Evolutionary conservation across 768 basidiomycete species (phyloP), one percentile per base, ranked within the genome.

Genomic region (Russula virescens): DNA sequence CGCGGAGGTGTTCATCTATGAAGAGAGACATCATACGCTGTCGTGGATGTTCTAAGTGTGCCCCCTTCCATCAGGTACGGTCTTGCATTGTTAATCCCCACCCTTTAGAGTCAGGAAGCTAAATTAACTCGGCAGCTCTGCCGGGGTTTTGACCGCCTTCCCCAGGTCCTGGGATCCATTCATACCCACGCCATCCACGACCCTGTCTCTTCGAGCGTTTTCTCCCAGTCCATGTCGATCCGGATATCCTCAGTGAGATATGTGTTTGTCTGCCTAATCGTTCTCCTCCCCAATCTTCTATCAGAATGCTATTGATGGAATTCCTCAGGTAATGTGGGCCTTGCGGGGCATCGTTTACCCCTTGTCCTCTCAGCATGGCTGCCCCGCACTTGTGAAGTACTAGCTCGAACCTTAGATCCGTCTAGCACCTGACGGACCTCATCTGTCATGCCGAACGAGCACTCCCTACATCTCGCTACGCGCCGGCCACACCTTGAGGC

Each of bases 361-460:
- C n/a, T 72, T 85, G 38, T 80, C 79, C 62, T 73, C 79, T 0
- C 72, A 73, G 3, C 74, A 74, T 47, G 75, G 74, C 0, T 64
- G 70, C n/a, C 55, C 72, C 1, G 75, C 80, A 13, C 75, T 86
- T 54, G n/a, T n/a, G 75, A 80, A 48, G 78, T 77, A 2, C 72
- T 86, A 5, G 65, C 70, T 5, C 69, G 73, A 48, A 75, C 79
- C 2, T 68, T 77, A 68, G 62, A 11, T 73, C 80, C 0, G 68
- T 86, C 58, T 74, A 71, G 55, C 76, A 83, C 64, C 73, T 86
- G 45, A 87, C 83, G 25, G 73, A 85, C 28, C 81, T 86, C 74
- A 80, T 81, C 43, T 78, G 35, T 60, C 62, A 68, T 72, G 1
- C 74, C 78, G 0, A 69, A 73, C 1, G 72, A 74, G 55, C 72